Evolutionary conservation across 345 rosid genomes (phyloP).

Genomic region (Eucalyptus cloeziana): DNA sequence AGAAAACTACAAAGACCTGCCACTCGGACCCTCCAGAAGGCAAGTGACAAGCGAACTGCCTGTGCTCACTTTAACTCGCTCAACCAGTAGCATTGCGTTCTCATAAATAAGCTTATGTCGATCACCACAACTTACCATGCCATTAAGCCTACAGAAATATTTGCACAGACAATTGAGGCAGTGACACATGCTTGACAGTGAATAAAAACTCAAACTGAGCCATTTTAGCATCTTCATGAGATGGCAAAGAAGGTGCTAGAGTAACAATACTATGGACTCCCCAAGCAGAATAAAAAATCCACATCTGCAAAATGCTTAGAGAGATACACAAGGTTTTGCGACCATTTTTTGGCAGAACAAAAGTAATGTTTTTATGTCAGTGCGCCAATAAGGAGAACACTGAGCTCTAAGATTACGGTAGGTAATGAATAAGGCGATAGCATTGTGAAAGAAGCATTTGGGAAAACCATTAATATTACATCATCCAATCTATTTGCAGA

Average conservation of each 20-base stretch:
- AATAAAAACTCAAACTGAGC: not conserved
- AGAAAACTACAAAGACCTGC: slow-evolving; percentile 34
- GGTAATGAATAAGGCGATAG: fast-evolving
- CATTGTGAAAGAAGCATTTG: not conserved
- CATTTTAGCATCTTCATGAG: not conserved
- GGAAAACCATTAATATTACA: not conserved
- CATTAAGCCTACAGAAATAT: slow-evolving; percentile 46
- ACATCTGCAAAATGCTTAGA: too few relatives aligned
- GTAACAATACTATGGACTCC: not conserved
- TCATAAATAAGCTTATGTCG: slow-evolving; percentile 61
- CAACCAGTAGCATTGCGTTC: slow-evolving; percentile 69
- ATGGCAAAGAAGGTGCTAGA: not conserved
- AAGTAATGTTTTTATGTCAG: not conserved
- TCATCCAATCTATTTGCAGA: not conserved
- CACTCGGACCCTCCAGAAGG: slow-evolving; percentile 89
- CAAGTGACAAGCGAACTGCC: slow-evolving; percentile 89
- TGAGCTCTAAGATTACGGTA: not conserved
- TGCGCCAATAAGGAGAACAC: not conserved
- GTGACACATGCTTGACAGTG: not conserved
- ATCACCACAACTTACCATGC: slow-evolving; percentile 83
- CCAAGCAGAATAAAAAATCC: not conserved
- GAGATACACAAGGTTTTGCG: fast-evolving
- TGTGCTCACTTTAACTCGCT: slow-evolving; percentile 49
- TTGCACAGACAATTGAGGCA: not conserved
- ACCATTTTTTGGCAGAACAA: too few relatives aligned